Percentiles rank a stretch among this genome's conserved stretches.
phyloP scores from a whole-genome alignment of 1,139 yeast genomes.

The Protomyces inouyei region DNA sequence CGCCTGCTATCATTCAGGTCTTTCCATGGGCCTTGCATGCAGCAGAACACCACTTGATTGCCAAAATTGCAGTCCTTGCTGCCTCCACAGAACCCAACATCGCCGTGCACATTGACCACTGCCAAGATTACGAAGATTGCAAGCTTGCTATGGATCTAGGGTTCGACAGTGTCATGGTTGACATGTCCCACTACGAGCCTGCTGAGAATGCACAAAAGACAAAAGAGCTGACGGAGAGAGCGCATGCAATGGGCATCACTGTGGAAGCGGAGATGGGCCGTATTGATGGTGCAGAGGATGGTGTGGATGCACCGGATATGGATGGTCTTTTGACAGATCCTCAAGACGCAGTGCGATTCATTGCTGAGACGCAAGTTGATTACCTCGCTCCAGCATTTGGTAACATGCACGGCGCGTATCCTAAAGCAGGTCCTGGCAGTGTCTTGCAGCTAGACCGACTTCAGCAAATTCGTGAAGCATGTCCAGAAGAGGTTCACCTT shows the following conservation, averaged over 20 bases:
- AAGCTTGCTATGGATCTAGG: constrained; percentile 35
- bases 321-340: constrained; percentile 37
- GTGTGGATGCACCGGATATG: constrained; percentile 36
- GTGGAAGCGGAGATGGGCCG: constrained; percentile 39
- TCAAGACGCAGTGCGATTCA: constrained; percentile 35
- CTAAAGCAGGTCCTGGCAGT: constrained; percentile 36
- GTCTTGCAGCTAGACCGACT: constrained; percentile 35
- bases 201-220: constrained; percentile 35
- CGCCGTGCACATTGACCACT: constrained; percentile 37
- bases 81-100: constrained; percentile 36
- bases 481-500: not conserved
- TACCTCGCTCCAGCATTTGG: constrained; percentile 38
- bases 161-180: constrained; percentile 38
- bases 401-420: constrained; percentile 37
- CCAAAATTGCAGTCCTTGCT: constrained; percentile 22
- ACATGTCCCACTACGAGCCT: constrained; percentile 36
- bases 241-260: constrained; percentile 35
- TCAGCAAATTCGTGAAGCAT: not conserved
- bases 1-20: constrained; percentile 37
- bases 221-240: constrained; percentile 33
- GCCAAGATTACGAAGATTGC: constrained; percentile 35
- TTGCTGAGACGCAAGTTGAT: constrained; percentile 36
- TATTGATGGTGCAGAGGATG: constrained; percentile 38
- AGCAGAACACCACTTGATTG: constrained; percentile 35
- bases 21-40: constrained; percentile 38